Evolutionary conservation across 2,329 filamentous ascomycete species (phyloP).

Genomic region (Botrytis galanthina): DNA sequence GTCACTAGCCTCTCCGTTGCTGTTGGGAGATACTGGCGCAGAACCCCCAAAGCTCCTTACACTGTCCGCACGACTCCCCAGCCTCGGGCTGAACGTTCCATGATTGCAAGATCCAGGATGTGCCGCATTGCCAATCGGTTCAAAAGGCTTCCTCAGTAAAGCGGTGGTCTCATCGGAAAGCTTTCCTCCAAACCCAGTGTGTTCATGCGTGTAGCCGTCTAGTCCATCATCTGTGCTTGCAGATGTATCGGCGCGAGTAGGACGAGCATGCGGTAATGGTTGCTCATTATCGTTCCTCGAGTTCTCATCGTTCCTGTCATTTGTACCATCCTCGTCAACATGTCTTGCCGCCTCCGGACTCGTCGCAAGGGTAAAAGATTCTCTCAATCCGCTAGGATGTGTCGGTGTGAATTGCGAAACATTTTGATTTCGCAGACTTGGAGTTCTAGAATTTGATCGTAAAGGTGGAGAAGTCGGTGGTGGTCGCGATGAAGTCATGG

Average conservation of each 20-base stretch:
- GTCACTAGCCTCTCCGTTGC: constrained; percentile 26
- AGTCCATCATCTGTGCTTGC: constrained; percentile 23
- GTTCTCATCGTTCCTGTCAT: constrained; percentile 1
- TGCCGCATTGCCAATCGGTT: constrained; percentile 29
- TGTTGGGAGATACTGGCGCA: constrained; percentile 20
- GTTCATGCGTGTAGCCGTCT: constrained; percentile 19
- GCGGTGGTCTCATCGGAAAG: constrained; percentile 50
- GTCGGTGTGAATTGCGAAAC: constrained; percentile 25
- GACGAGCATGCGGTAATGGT: constrained; percentile 28
- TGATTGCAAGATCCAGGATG: constrained; percentile 57
- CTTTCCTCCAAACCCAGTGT: constrained; percentile 22
- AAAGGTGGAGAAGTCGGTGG: constrained; percentile 8
- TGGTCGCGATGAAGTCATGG: constrained; percentile 17
- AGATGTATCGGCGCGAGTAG: constrained; percentile 26
- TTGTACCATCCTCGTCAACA: constrained; percentile 27
- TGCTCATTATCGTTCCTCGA: background rate
- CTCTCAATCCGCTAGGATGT: constrained; percentile 35
- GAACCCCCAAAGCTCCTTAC: constrained; percentile 32
- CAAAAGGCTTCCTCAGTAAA: constrained; percentile 46
- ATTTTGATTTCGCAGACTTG: constrained; percentile 15
- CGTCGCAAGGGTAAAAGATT: constrained; percentile 31
- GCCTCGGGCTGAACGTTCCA: constrained; percentile 72
- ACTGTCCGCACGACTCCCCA: constrained; percentile 41
- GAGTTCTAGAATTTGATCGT: constrained; percentile 5
- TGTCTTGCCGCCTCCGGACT: constrained; percentile 25